phyloP scores from a whole-genome alignment of 306 rosid genomes.

The Castanopsis chinensis region DNA sequence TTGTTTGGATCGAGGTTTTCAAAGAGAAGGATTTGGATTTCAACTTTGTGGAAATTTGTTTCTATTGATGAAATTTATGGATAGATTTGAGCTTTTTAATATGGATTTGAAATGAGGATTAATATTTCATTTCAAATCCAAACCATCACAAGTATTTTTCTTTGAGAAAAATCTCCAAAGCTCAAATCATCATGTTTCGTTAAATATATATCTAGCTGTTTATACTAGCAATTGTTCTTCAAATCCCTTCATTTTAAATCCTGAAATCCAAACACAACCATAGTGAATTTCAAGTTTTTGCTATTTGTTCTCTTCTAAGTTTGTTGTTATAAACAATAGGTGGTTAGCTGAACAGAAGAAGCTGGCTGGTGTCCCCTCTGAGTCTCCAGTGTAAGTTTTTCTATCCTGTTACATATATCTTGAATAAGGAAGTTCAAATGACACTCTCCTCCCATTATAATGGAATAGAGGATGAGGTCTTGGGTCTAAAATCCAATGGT shows the following conservation, averaged over 20 bases:
- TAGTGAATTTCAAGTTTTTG: neutral
- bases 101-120: neutral
- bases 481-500: too few relatives aligned
- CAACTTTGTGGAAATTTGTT: too few relatives aligned
- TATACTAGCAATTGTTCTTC: too few relatives aligned
- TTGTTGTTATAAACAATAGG: slow-evolving; percentile 32
- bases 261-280: neutral
- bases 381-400: slow-evolving; percentile 83
- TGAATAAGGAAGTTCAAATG: neutral
- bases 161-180: too few relatives aligned
- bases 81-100: too few relatives aligned
- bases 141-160: too few relatives aligned
- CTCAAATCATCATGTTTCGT: too few relatives aligned
- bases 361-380: slow-evolving; percentile 74
- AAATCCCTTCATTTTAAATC: neutral
- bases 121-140: neutral
- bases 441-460: neutral
- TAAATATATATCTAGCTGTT: too few relatives aligned
- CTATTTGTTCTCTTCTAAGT: neutral
- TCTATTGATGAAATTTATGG: too few relatives aligned
- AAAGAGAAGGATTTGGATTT: too few relatives aligned
- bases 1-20: too few relatives aligned
- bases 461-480: neutral
- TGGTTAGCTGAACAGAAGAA: slow-evolving; percentile 93
- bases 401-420: neutral